phyloP scores from a whole-genome alignment of 192 early-diverging fungal species.

The Oehlia diaphana region DNA sequence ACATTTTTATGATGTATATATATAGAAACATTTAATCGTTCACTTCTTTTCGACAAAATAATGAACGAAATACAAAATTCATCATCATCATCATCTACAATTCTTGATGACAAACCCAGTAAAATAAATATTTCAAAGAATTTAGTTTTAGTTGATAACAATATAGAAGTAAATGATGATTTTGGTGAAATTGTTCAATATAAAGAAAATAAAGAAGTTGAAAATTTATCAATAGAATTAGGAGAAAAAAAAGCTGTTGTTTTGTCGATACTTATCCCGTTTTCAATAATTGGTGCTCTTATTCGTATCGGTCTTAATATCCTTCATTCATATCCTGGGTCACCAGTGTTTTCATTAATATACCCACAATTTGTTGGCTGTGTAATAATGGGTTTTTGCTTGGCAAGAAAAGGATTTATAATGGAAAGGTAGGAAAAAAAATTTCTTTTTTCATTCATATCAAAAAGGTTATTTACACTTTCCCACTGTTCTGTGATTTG shows the following conservation, averaged over 20 bases:
- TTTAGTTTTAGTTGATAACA: neutral
- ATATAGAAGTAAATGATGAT: neutral
- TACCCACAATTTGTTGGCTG: slow-evolving; percentile 75
- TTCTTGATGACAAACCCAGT: neutral
- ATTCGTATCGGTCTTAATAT: slow-evolving; percentile 56
- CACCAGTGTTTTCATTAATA: slow-evolving; percentile 60
- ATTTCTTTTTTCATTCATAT: neutral
- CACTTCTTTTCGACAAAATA: no score
- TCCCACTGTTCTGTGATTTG: neutral
- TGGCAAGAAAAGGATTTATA: slow-evolving; percentile 28
- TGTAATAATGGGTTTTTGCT: slow-evolving; percentile 55
- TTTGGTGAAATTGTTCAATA: neutral
- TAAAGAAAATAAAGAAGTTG: neutral
- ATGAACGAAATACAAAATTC: no score
- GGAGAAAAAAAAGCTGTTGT: neutral
- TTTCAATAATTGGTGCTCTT: slow-evolving; percentile 66
- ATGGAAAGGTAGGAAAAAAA: slow-evolving; percentile 28
- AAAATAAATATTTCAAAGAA: neutral
- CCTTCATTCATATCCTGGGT: slow-evolving; percentile 56
- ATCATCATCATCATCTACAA: no score
- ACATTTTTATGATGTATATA: no score
- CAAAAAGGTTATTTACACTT: neutral
- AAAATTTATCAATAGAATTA: slow-evolving; percentile 1
- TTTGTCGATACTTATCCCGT: slow-evolving; percentile 42
- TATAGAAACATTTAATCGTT: no score